These are phyloP conservation scores for Raphanus hybrid DNA, from an alignment of 441 rosid species.

Conservation along the genomic window DNA sequence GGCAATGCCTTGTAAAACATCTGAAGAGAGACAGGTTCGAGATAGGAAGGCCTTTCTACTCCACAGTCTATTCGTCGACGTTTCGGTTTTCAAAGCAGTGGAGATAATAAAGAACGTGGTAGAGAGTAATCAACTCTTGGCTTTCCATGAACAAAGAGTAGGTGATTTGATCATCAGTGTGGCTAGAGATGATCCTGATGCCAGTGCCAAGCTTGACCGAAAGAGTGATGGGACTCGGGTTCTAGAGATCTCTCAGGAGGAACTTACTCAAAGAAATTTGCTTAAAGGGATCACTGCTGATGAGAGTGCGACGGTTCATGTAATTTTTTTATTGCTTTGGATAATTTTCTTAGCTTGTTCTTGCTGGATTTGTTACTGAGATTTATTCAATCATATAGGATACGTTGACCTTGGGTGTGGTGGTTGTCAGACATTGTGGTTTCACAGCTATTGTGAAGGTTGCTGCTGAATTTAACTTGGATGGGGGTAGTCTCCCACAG, in stretches of 20 bases:
- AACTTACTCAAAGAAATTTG: slow-evolving; percentile 68
- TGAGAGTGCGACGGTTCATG: slow-evolving; percentile 85
- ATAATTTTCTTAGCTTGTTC: slow-evolving; percentile 40
- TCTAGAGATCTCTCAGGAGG: slow-evolving; percentile 62
- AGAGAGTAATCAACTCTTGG: slow-evolving; percentile 47
- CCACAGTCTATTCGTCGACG: slow-evolving; percentile 75
- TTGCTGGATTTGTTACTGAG: slow-evolving; percentile 40
- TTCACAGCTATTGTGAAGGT: slow-evolving; percentile 70
- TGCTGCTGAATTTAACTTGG: slow-evolving; percentile 56
- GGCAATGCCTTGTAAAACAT: slow-evolving; percentile 79
- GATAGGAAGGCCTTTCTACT: slow-evolving; percentile 80
- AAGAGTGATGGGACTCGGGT: slow-evolving; percentile 74
- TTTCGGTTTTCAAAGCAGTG: slow-evolving; percentile 73
- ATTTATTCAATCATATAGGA: slow-evolving; percentile 54
- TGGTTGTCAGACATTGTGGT: slow-evolving; percentile 78
- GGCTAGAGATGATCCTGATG: slow-evolving; percentile 68
- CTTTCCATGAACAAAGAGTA: slow-evolving; percentile 53
- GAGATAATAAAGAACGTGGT: slow-evolving; percentile 53
- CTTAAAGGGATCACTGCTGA: slow-evolving; percentile 87
- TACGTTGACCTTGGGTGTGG: slow-evolving; percentile 75
- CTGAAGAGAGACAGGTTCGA: slow-evolving; percentile 86
- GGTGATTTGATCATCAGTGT: slow-evolving; percentile 68
- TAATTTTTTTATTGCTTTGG: slow-evolving; percentile 43
- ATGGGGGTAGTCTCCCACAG: slow-evolving; percentile 52
- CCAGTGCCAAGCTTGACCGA: slow-evolving; percentile 66